Evolutionary conservation across 345 rosid genomes (phyloP), one percentile per base, ranked within the genome.

Genomic region (Psidium friedrichsthalianum): DNA sequence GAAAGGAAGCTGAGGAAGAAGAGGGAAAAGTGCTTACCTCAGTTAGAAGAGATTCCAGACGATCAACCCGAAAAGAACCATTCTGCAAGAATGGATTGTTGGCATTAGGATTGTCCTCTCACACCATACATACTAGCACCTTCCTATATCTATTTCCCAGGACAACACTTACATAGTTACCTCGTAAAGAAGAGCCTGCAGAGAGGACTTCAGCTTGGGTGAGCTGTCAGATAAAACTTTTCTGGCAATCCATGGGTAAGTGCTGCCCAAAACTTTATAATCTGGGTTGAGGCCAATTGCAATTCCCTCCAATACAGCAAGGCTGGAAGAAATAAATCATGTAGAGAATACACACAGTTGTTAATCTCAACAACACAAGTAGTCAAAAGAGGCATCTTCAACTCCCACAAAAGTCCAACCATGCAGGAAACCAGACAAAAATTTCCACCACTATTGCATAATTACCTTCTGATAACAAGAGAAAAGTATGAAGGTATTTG

Each of bases 191-290:
- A 96, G 95, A 88, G 91, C 84, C 84, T 88, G 93, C 87, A 96
- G 90, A 87, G 99, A 94, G 74, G 94, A 90, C 90, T 89, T 94
- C 87, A 95, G 92, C 89, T 95, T 93, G 0, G 98, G 98, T 86
- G 99, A 96, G 90, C 95, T 90, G 85, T 96, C 96, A 78, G 96
- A 94, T 84, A 96, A 88, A 52, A 96, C 93, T 90, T 96, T 96
- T 88, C 91, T 94, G 47, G 99, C 98, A 88, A 96, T 96, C 98
- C 98, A 96, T n/a, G 99, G 99, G 87, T 95, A 96, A 82, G 99
- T 95, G 88, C 98, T 94, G 27, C 99, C 96, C 91, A 96, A 88
- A 84, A 96, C 99, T 90, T 96, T 96, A 94, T 96, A 96, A 85
- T 93, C 91, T 87, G 98, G 98, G 88, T 93, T 89, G 85, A 87